phyloP scores from a whole-genome alignment of 2,329 filamentous ascomycete genomes.

The Aschersonia sp. region DNA sequence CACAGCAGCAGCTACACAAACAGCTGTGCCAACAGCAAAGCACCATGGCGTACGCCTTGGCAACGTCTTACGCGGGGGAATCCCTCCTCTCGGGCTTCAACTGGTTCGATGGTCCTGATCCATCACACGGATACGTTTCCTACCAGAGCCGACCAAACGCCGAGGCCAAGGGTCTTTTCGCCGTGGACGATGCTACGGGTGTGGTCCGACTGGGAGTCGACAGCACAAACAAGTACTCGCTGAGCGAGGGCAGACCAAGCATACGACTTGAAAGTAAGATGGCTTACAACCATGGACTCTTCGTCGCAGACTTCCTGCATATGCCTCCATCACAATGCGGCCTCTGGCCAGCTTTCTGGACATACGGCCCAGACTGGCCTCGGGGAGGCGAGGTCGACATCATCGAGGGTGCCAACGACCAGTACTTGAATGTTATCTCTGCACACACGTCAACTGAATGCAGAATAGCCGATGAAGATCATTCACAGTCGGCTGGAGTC shows the following conservation, averaged over 20 bases:
- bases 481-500: constrained; percentile 12
- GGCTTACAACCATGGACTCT: constrained; percentile 49
- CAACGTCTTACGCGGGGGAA: constrained; percentile 26
- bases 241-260: constrained; percentile 34
- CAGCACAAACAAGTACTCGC: constrained; percentile 19
- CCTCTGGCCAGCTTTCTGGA: constrained; percentile 57
- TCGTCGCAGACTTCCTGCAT: constrained; percentile 58
- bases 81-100: constrained; percentile 32
- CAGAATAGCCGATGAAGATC: constrained; percentile 8
- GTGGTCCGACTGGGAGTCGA: constrained; percentile 33
- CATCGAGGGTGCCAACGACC: constrained; percentile 53
- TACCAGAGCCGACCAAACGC: constrained; percentile 33
- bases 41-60: constrained; percentile 24
- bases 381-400: constrained; percentile 52
- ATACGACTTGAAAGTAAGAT: constrained; percentile 53
- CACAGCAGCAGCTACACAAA: too few relatives aligned
- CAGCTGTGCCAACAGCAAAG: not conserved
- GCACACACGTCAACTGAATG: constrained; percentile 38
- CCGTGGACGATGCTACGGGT: constrained; percentile 23
- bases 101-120: constrained; percentile 39
- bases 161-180: constrained; percentile 22
- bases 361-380: constrained; percentile 45
- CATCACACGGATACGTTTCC: constrained; percentile 52
- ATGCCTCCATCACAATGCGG: constrained; percentile 62
- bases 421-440: constrained; percentile 44